phyloP scores from a whole-genome alignment of 2,329 filamentous ascomycete genomes.

The Gaeumannomyces sp. region DNA sequence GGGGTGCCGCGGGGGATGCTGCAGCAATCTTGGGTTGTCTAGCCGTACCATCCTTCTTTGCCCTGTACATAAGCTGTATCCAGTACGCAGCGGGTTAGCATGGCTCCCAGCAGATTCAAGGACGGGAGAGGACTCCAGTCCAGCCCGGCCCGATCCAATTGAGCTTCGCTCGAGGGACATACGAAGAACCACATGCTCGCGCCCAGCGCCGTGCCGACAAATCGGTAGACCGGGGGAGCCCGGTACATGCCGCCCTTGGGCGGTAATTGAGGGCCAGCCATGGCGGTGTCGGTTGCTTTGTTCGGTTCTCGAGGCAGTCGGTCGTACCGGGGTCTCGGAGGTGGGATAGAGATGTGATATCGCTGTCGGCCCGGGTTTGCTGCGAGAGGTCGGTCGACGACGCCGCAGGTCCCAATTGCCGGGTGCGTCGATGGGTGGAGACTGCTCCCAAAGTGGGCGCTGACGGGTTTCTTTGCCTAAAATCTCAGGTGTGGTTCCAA shows the following conservation, averaged over 20 bases:
- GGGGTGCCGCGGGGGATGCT: background rate
- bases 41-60: constrained; percentile 78
- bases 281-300: background rate
- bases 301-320: background rate
- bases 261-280: background rate
- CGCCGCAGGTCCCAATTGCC: background rate
- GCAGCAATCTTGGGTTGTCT: constrained; percentile 12
- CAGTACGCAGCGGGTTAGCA: background rate
- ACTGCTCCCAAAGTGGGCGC: background rate
- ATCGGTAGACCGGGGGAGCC: constrained; percentile 64
- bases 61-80: constrained; percentile 87
- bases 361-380: background rate
- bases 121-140: too few species aligned
- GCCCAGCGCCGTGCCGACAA: constrained; percentile 78
- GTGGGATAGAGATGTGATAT: background rate
- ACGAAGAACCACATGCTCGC: constrained; percentile 99
- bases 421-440: background rate
- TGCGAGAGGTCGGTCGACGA: background rate
- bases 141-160: too few species aligned
- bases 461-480: background rate
- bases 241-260: constrained; percentile 23
- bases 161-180: constrained; percentile 34
- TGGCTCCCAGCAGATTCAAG: background rate
- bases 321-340: background rate
- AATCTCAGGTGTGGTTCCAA: background rate